Conservation (phyloP, 2,329 filamentous ascomycete genomes). For the Scedosporium boydii region DNA sequence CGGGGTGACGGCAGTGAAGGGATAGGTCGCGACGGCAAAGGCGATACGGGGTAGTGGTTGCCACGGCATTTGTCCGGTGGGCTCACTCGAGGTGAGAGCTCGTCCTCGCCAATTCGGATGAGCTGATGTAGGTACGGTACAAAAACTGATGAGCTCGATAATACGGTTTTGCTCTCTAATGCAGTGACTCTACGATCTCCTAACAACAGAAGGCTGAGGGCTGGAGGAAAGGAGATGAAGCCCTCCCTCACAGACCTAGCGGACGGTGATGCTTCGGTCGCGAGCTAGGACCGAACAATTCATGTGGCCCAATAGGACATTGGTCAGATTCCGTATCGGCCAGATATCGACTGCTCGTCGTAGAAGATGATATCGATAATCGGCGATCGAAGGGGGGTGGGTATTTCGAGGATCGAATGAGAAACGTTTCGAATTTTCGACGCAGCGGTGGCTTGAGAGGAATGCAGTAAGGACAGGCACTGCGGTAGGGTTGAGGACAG, state of each 20-base stretch:
- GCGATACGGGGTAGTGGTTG: constrained; percentile 92
- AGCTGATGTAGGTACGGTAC: neutral
- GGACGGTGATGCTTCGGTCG: neutral
- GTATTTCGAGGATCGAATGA: neutral
- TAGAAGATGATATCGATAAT: neutral
- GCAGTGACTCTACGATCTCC: neutral
- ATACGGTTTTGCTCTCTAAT: neutral
- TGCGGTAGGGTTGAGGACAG: neutral
- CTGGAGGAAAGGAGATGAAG: neutral
- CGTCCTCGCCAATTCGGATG: neutral
- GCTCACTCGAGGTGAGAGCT: neutral
- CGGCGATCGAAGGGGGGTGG: neutral
- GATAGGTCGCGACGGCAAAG: constrained; percentile 93
- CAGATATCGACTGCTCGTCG: neutral
- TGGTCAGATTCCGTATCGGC: neutral
- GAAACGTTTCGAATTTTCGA: neutral
- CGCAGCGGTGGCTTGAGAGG: neutral
- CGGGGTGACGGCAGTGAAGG: constrained; percentile 76
- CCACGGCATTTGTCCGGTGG: constrained; percentile 67
- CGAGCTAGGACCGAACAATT: neutral
- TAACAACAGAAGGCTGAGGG: neutral
- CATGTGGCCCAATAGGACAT: neutral
- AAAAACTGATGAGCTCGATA: neutral
- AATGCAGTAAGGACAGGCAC: neutral
- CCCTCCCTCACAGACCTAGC: neutral